phyloP scores from a whole-genome alignment of 2,329 filamentous ascomycete genomes.

The Periconia macrospinosa region DNA sequence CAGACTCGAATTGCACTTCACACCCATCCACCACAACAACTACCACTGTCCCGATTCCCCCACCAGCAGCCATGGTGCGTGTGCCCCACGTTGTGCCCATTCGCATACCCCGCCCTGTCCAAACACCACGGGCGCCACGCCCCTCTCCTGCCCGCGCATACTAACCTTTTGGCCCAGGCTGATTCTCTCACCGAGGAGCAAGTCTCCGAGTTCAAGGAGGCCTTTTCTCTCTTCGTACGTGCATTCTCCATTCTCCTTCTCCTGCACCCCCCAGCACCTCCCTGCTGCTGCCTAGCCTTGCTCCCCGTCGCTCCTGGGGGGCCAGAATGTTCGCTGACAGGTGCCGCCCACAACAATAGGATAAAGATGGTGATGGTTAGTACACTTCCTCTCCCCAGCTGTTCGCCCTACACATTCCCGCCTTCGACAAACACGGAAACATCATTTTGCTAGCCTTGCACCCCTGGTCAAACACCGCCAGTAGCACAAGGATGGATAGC shows the following conservation, averaged over 20 bases:
- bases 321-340: conserved; percentile 27
- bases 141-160: conserved; percentile 5
- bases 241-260: conserved; percentile 1
- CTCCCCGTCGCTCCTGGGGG: conserved; percentile 8
- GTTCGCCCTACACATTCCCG: neutral
- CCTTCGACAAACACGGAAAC: neutral
- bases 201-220: conserved; percentile 99
- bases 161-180: conserved; percentile 62
- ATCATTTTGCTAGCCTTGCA: neutral
- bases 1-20: neutral
- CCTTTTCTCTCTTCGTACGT: conserved; percentile 99
- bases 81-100: conserved; percentile 25
- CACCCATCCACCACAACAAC: conserved; percentile 1
- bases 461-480: neutral
- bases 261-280: conserved; percentile 5
- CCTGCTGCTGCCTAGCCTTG: conserved; percentile 27
- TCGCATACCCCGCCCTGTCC: conserved; percentile 41
- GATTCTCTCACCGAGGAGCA: conserved; percentile 99
- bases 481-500: too few species aligned
- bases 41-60: conserved; percentile 2
- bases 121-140: conserved; percentile 28
- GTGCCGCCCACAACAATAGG: conserved; percentile 40
- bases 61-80: conserved; percentile 42
- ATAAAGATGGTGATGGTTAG: conserved; percentile 62
- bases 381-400: conserved; percentile 12